Conservation (phyloP, 257 asterid genomes). For the Solanum sejunctum region DNA sequence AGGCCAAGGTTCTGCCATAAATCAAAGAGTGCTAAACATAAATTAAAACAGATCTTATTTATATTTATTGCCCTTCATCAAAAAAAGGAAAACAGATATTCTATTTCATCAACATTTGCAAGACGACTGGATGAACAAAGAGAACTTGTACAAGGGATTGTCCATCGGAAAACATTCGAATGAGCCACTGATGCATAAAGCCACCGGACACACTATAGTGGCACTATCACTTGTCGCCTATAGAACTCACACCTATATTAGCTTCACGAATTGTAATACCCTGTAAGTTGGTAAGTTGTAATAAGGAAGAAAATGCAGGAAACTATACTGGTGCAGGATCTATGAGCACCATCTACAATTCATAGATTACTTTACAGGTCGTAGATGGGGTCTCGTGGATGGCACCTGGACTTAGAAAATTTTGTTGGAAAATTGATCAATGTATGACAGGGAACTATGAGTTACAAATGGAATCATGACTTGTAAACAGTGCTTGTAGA, state of each 20-base stretch:
- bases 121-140: not conserved
- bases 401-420: no score
- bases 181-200: not conserved
- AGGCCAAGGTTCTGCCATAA: not conserved
- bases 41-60: not conserved
- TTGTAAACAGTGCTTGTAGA: no score
- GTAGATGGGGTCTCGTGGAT: no score
- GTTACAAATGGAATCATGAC: no score
- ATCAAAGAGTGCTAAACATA: not conserved
- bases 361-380: no score
- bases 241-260: not conserved
- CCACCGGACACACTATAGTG: not conserved
- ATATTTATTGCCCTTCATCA: not conserved
- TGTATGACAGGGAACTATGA: no score
- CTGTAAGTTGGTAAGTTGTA: no score
- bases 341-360: no score
- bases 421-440: no score
- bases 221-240: not conserved
- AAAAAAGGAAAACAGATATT: not conserved
- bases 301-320: no score
- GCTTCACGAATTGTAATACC: not conserved
- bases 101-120: not conserved
- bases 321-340: no score
- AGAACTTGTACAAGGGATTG: not conserved
- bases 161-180: not conserved